These are phyloP conservation scores for Fusarium aywerte DNA, from an alignment of 2,329 filamentous ascomycete genomes.

Conservation along the genomic window DNA sequence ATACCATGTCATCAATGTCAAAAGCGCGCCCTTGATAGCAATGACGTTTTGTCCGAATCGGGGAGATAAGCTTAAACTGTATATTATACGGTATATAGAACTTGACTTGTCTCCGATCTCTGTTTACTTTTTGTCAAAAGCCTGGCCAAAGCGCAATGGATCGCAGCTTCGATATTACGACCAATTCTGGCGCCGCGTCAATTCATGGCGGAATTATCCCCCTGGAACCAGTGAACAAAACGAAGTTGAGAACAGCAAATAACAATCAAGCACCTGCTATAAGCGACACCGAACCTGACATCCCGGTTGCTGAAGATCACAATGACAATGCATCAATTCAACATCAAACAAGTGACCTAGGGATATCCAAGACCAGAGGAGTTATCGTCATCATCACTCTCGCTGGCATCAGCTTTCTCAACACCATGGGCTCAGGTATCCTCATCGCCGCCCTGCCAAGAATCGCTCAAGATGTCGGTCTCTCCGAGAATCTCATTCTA, in stretches of 20 bases:
- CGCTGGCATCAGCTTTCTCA: conserved; percentile 39
- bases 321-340: not conserved
- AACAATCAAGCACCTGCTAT: not conserved
- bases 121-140: not conserved
- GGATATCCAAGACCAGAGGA: conserved; percentile 18
- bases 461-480: conserved; percentile 34
- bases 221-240: not conserved
- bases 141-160: not conserved
- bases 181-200: not conserved
- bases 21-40: not conserved
- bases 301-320: rapidly evolving
- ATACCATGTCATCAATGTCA: not conserved
- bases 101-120: rapidly evolving
- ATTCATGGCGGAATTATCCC: conserved; percentile 12
- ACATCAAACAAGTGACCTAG: not conserved
- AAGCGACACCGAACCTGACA: not conserved
- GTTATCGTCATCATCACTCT: conserved; percentile 32
- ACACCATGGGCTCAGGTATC: conserved; percentile 43
- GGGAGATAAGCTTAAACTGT: not conserved
- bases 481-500: conserved; percentile 35
- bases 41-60: not conserved
- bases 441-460: conserved; percentile 39
- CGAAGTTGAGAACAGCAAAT: not conserved
- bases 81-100: not conserved
- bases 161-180: not conserved